Base-by-base conservation (phyloP, 2,329 filamentous ascomycete genomes). In the Lizonia empirigonia region DNA sequence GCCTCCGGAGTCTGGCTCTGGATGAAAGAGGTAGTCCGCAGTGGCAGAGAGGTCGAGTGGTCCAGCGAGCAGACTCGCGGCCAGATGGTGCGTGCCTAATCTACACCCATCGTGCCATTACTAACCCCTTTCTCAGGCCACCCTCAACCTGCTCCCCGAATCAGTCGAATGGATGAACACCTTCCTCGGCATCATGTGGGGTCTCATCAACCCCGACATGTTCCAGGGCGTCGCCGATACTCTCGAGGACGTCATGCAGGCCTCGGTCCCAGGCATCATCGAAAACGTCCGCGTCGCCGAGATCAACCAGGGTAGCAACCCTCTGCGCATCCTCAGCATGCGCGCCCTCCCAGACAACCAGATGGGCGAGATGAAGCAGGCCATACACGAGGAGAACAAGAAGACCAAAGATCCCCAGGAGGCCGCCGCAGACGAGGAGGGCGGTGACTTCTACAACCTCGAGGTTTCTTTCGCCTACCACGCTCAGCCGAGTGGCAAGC, bases 91-190 rank as follows among this genome's bases (percentile, higher is more conserved):
- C 58, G 77, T 60, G 7, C 27, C 20, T 2, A 20, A 22, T 12
- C 26, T 8, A 32, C 9, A 1, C 5, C 3, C 5, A 16, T 7
- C 39, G 15, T 0, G 24, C 7, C 15, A 44, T 41, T 50, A 50
- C 61, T 29, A n/a, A 5, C 3, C 33, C 5, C n/a, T n/a, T n/a
- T n/a, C n/a, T n/a, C 41, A 85, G 72, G 91, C 93, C 1, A 91
- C 89, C 2, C 86, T 88, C 23, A 97, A 97, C 65, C 78, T 97
- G 22, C 87, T 97, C 6, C 93, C 93, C 0, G 93, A 97, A 74
- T 95, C 90, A 0, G 92, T 96, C 6, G 78, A 83, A 69, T 97
- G 94, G 94, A 88, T 99, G 83, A 99, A 99, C 71, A 92, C 90
- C 0, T 84, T 94, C 41, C 74, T 97, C 4, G 84, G 83, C 1